phyloP scores from a whole-genome alignment of 106 monocot genomes.

The Dendrobium nobile region DNA sequence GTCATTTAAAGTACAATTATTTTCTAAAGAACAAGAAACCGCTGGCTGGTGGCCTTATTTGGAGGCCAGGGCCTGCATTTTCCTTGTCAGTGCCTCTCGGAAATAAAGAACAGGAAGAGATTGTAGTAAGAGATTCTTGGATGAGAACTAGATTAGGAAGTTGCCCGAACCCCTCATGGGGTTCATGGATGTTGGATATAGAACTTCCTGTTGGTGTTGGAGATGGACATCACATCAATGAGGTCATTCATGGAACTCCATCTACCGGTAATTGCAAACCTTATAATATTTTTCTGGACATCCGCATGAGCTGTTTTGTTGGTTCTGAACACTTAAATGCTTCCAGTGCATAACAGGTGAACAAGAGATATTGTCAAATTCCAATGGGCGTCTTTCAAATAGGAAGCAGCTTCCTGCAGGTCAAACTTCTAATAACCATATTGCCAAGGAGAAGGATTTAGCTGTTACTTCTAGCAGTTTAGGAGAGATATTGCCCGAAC shows the following conservation, averaged over 20 bases:
- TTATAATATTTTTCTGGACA: not conserved
- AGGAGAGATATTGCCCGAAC: slow-evolving; percentile 36
- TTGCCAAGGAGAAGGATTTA: slow-evolving; percentile 2
- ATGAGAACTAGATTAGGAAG: slow-evolving; percentile 32
- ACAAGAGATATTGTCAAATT: slow-evolving; percentile 22
- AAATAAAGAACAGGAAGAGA: slow-evolving; percentile 34
- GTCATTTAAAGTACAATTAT: slow-evolving; percentile 79
- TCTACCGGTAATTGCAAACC: slow-evolving; percentile 31
- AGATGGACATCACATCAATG: slow-evolving; percentile 1
- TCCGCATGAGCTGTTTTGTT: slow-evolving; percentile 9
- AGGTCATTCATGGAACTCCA: slow-evolving; percentile 19
- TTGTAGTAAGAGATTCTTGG: slow-evolving; percentile 82
- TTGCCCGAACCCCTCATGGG: slow-evolving; percentile 50
- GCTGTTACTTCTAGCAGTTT: slow-evolving; percentile 6
- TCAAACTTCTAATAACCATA: not conserved
- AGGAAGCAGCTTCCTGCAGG: slow-evolving; percentile 9
- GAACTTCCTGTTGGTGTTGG: slow-evolving; percentile 9
- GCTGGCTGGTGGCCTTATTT: slow-evolving; percentile 29
- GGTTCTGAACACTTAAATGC: slow-evolving; percentile 80
- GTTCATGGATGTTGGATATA: slow-evolving; percentile 56
- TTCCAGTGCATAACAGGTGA: slow-evolving; percentile 79
- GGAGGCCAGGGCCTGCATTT: slow-evolving; percentile 78
- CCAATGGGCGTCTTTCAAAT: slow-evolving; percentile 23
- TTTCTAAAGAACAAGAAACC: slow-evolving; percentile 40
- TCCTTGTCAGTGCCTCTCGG: slow-evolving; percentile 60